phyloP scores from a whole-genome alignment of 768 basidiomycete genomes.

The Tulasnella sp. region DNA sequence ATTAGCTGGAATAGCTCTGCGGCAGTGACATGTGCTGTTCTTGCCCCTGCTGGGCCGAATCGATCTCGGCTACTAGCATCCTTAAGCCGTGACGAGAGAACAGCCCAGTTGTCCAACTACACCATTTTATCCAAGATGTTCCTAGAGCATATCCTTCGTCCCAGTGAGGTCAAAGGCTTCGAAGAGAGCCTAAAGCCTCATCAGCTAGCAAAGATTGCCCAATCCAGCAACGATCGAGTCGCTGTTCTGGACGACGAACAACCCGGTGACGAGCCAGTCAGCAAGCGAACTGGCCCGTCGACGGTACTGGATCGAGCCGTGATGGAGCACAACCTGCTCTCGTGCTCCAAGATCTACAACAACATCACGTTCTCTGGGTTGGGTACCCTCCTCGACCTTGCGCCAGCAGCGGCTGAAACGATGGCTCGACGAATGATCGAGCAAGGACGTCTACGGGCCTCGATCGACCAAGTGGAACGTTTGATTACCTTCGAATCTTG shows the following conservation, averaged over 20 bases:
- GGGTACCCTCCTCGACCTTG: conserved; percentile 78
- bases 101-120: conserved; percentile 63
- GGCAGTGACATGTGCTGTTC: conserved; percentile 90
- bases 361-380: conserved; percentile 95
- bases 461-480: conserved; percentile 91
- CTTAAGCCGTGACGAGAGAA: conserved; percentile 88
- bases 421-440: conserved; percentile 99
- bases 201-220: conserved; percentile 84
- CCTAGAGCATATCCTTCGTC: conserved; percentile 89
- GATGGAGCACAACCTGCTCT: conserved; percentile 96
- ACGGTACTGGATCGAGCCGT: conserved; percentile 96
- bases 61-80: conserved; percentile 88
- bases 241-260: conserved; percentile 32
- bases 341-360: conserved; percentile 93
- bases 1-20: conserved; percentile 44
- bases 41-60: conserved; percentile 94
- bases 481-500: conserved; percentile 88
- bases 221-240: conserved; percentile 71
- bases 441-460: conserved; percentile 84
- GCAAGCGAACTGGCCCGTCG: conserved; percentile 80
- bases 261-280: conserved; percentile 36
- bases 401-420: conserved; percentile 86
- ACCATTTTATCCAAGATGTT: conserved; percentile 97
- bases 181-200: conserved; percentile 79
- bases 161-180: conserved; percentile 82